Base-by-base conservation (phyloP, 768 basidiomycete genomes). In the Lyophyllum shimeji region DNA sequence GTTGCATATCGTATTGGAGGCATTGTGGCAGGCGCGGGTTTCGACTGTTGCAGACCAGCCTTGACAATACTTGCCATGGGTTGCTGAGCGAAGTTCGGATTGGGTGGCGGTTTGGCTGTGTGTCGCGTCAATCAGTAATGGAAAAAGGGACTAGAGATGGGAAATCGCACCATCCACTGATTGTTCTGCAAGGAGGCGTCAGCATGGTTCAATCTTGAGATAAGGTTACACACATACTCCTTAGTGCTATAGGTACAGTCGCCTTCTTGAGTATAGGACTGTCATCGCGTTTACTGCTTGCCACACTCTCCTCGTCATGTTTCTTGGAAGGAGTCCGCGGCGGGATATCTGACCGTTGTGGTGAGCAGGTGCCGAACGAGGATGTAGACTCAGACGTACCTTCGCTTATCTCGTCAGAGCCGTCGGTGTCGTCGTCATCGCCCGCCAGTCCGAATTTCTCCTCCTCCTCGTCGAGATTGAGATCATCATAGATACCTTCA, bases 401-500 rank as follows among this genome's bases (percentile, higher is more conserved):
- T 81, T 93, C 91, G 60, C 89, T 87, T 48, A 76, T 76, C 62
- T 79, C 74, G 69, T 94, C 81, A 29, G 88, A 92, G 37, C 87
- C 89, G 58, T 93, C 90, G 52, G 83, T 88, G 9, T 90, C 85
- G 46, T 84, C 86, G 15, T 93, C 85, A 48, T 94, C 90, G 50
- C 86, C 76, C 52, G 82, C 82, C 42, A 91, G 76, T 53, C 91
- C 90, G 67, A 95, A 94, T 67, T 91, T 89, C 75, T 94, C 94
- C 67, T 98, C 96, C 70, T 97, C 94, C 67, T 97, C 96, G 63
- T 97, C 92, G 45, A 99, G 87, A 65, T 92, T 92, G 58, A 99
- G 91, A 15, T 98, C 97, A 63, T 98, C 97, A 66, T 99, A 99
- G 49, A 99, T 90, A 46, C 93, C 95, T 69, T 95, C 90, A 66